Percentiles rank a stretch among this genome's conserved stretches.
Conservation (phyloP, 192 early-diverging fungal genomes). For the Dissophora ornata region DNA sequence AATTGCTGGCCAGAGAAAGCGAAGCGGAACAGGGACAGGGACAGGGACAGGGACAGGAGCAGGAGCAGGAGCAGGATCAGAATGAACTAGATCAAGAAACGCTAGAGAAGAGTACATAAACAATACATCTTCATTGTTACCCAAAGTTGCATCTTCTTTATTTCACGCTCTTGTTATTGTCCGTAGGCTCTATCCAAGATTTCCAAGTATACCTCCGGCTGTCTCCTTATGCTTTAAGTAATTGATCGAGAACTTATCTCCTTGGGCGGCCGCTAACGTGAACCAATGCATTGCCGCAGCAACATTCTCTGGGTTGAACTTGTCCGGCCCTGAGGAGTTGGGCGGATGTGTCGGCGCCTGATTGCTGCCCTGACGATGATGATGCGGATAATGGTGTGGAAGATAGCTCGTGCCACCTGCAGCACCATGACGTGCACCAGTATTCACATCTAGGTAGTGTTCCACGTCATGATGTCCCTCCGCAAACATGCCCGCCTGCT, state of each 20-base stretch:
- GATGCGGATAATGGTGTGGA: constrained; percentile 13
- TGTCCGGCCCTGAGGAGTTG: constrained; percentile 29
- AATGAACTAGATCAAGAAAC: too few species aligned
- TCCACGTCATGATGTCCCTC: constrained; percentile 47
- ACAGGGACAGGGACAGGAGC: too few species aligned
- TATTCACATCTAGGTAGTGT: constrained; percentile 12
- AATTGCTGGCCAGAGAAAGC: not conserved
- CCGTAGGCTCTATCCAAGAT: constrained; percentile 3
- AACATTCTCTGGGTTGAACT: constrained; percentile 55
- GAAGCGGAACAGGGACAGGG: not conserved
- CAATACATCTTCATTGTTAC: too few species aligned
- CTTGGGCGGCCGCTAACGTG: constrained; percentile 48
- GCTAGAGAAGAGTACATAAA: too few species aligned
- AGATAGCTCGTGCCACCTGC: constrained; percentile 2
- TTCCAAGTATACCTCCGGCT: constrained; percentile 34
- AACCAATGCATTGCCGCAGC: constrained; percentile 59
- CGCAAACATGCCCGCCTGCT: constrained; percentile 16
- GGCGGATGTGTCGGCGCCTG: constrained; percentile 8
- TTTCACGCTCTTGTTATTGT: too few species aligned
- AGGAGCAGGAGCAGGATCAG: too few species aligned
- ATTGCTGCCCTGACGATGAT: constrained; percentile 11
- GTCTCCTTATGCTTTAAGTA: constrained; percentile 55
- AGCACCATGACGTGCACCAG: constrained; percentile 6
- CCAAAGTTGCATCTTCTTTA: too few species aligned
- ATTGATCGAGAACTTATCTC: constrained; percentile 53